phyloP scores from a whole-genome alignment of 2,329 filamentous ascomycete genomes.

The Colletotrichum sp. region DNA sequence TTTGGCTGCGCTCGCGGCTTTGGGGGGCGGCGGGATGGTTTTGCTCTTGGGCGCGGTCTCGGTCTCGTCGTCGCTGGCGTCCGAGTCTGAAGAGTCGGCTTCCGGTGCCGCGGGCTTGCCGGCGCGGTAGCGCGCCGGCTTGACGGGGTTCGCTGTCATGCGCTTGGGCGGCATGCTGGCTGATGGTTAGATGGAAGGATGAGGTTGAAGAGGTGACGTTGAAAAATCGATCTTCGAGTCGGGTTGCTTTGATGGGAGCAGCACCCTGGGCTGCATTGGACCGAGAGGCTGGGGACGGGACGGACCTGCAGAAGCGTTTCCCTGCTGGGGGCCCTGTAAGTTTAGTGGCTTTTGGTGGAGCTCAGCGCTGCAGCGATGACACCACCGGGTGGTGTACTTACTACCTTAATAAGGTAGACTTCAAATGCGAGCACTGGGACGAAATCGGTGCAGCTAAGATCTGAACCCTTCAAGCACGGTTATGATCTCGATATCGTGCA shows the following conservation, averaged over 20 bases:
- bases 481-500: not conserved
- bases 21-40: slow-evolving; percentile 58
- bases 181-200: not conserved
- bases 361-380: not conserved
- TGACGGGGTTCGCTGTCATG: slow-evolving; percentile 91
- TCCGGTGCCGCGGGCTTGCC: slow-evolving; percentile 73
- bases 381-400: not conserved
- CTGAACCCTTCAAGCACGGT: not conserved
- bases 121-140: slow-evolving; percentile 81
- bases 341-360: slow-evolving; percentile 9
- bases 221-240: not conserved
- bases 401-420: not conserved
- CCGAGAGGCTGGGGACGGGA: not conserved
- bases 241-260: not conserved
- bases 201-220: not conserved
- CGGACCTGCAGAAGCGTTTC: slow-evolving; percentile 1
- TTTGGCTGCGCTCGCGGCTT: slow-evolving; percentile 59
- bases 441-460: not conserved
- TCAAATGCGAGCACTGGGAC: not conserved
- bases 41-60: slow-evolving; percentile 31
- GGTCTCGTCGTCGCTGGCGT: slow-evolving; percentile 46
- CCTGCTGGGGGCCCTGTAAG: slow-evolving; percentile 2
- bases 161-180: slow-evolving; percentile 71
- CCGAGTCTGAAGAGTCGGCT: slow-evolving; percentile 55
- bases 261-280: not conserved